Evolutionary conservation across 768 basidiomycete genomes (phyloP).

Genomic region (Trametes villosa): DNA sequence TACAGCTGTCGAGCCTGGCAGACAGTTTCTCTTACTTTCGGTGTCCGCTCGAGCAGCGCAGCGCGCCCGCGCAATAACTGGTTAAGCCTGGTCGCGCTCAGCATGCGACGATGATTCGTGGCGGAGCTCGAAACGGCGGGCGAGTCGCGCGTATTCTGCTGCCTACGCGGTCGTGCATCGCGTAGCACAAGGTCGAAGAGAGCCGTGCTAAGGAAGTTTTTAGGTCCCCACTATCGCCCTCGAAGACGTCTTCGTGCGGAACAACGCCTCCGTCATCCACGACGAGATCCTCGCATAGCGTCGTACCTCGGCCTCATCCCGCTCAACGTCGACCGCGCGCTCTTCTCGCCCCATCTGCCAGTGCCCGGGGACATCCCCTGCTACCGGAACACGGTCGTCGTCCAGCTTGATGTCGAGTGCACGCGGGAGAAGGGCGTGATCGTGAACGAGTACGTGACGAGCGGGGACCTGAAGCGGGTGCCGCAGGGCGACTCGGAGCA

Average conservation of each 20-base stretch:
- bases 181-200: too few relatives aligned
- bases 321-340: constrained; percentile 79
- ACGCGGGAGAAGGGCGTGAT: constrained; percentile 56
- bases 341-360: constrained; percentile 57
- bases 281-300: constrained; percentile 93
- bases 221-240: constrained; percentile 92
- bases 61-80: too few relatives aligned
- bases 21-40: too few relatives aligned
- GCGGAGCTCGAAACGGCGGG: too few relatives aligned
- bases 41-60: too few relatives aligned
- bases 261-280: constrained; percentile 92
- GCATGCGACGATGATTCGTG: too few relatives aligned
- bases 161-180: too few relatives aligned
- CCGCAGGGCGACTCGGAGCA: constrained; percentile 92
- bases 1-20: too few relatives aligned
- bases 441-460: constrained; percentile 47
- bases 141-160: too few relatives aligned
- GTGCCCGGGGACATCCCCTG: constrained; percentile 60
- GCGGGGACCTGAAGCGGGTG: constrained; percentile 72
- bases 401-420: constrained; percentile 70
- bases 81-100: too few relatives aligned
- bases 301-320: constrained; percentile 94
- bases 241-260: constrained; percentile 90
- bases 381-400: constrained; percentile 91
- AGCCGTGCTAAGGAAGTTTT: not conserved